Conservation (phyloP, 331 rosid genomes). For the Rosa hybrid region DNA sequence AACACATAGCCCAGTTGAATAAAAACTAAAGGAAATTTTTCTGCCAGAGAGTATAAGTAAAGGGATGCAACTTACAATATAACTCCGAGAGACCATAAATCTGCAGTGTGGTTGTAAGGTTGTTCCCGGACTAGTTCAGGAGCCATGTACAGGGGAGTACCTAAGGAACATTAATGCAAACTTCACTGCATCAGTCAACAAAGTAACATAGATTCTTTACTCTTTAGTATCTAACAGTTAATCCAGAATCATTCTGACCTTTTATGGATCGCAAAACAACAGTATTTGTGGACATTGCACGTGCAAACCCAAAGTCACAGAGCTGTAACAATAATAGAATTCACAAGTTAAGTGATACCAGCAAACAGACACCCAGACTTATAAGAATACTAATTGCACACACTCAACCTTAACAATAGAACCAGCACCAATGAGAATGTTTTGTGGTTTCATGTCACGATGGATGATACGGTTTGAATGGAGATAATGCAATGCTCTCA, state of each 20-base stretch:
- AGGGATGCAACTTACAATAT: slow-evolving; percentile 62
- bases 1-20: slow-evolving; percentile 19
- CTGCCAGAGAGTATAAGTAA: slow-evolving; percentile 1
- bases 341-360: slow-evolving; percentile 22
- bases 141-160: slow-evolving; percentile 98
- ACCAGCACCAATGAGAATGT: slow-evolving; percentile 95
- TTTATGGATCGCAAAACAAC: slow-evolving; percentile 96
- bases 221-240: slow-evolving; percentile 17
- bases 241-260: slow-evolving; percentile 49
- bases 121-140: slow-evolving; percentile 97
- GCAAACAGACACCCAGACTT: background rate
- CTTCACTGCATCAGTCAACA: slow-evolving; percentile 3
- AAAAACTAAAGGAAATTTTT: slow-evolving; percentile 25
- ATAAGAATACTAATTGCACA: background rate
- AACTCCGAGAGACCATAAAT: slow-evolving; percentile 98
- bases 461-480: slow-evolving; percentile 97
- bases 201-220: slow-evolving; percentile 9
- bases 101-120: slow-evolving; percentile 96
- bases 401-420: slow-evolving; percentile 83
- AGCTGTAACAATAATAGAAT: slow-evolving; percentile 53
- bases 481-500: slow-evolving; percentile 85
- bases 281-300: slow-evolving; percentile 98
- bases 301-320: slow-evolving; percentile 99
- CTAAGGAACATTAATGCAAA: slow-evolving; percentile 37
- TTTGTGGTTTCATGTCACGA: slow-evolving; percentile 98